Conservation (phyloP, 2,329 filamentous ascomycete species). For the Berkeleyomyces basicola region DNA sequence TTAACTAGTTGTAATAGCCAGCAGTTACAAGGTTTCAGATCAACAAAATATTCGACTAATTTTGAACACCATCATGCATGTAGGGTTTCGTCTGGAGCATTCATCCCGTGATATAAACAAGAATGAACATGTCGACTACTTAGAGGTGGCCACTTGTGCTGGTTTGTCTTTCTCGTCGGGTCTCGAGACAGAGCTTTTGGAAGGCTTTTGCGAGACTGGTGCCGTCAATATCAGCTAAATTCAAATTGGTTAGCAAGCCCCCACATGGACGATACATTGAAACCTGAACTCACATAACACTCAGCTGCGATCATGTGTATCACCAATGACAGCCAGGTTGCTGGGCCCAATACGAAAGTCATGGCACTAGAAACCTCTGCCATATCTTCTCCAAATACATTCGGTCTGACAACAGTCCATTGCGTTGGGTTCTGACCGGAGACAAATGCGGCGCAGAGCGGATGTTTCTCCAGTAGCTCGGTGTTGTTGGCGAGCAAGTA, state of each 20-base stretch:
- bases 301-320: neutral
- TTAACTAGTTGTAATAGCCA: too few species aligned
- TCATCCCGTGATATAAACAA: too few species aligned
- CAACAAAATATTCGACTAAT: too few species aligned
- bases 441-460: conserved; percentile 1
- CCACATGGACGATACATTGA: neutral
- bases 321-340: neutral
- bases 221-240: neutral
- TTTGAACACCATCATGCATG: too few species aligned
- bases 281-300: conserved; percentile 4
- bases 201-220: neutral
- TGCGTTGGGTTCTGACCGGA: neutral
- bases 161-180: neutral
- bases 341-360: neutral
- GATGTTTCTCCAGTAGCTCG: neutral
- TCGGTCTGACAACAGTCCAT: neutral
- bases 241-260: neutral
- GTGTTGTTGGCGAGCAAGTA: conserved; percentile 5
- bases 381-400: neutral
- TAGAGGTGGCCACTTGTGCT: neutral
- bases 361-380: neutral
- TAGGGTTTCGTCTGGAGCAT: too few species aligned
- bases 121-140: too few species aligned
- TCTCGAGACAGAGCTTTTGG: neutral
- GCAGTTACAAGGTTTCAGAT: too few species aligned